Evolutionary conservation across 2,329 filamentous ascomycete genomes (phyloP).

Genomic region (Hawksworthiomyces lignivorus): DNA sequence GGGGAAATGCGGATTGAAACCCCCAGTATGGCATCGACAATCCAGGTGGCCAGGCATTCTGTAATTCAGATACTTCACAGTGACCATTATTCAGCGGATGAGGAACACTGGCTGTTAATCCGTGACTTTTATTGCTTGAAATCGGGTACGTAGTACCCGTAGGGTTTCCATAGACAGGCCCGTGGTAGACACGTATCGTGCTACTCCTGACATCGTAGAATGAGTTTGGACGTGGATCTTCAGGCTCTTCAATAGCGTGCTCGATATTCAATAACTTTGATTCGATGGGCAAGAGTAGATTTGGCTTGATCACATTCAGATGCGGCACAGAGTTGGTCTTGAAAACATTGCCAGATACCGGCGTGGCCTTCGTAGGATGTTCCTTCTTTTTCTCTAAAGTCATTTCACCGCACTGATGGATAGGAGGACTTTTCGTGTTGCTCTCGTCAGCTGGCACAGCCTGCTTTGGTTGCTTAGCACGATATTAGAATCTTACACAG

Average conservation of each 20-base stretch:
- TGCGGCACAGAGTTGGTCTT: no score
- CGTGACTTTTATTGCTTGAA: conserved; percentile 20
- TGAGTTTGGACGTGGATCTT: conserved; percentile 51
- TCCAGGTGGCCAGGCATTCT: not conserved
- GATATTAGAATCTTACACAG: no score
- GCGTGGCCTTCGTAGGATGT: no score
- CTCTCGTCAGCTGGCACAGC: no score
- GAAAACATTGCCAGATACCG: no score
- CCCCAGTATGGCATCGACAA: conserved; percentile 4
- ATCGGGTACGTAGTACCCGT: conserved; percentile 38
- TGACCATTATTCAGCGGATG: conserved; percentile 37
- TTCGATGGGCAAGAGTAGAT: conserved; percentile 39
- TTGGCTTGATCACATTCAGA: no score
- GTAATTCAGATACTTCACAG: conserved; percentile 19
- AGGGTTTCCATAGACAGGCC: conserved; percentile 46
- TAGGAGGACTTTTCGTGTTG: no score
- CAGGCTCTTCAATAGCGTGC: conserved; percentile 42
- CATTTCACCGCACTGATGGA: no score
- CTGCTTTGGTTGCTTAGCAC: no score
- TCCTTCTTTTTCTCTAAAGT: no score
- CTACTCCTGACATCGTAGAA: conserved; percentile 48
- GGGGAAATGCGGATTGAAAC: not conserved
- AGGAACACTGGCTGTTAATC: conserved; percentile 33
- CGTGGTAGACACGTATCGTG: conserved; percentile 50
- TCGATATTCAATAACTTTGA: conserved; percentile 47